Evolutionary conservation across 768 basidiomycete genomes (phyloP).

Genomic region (Termitomyces sp.): DNA sequence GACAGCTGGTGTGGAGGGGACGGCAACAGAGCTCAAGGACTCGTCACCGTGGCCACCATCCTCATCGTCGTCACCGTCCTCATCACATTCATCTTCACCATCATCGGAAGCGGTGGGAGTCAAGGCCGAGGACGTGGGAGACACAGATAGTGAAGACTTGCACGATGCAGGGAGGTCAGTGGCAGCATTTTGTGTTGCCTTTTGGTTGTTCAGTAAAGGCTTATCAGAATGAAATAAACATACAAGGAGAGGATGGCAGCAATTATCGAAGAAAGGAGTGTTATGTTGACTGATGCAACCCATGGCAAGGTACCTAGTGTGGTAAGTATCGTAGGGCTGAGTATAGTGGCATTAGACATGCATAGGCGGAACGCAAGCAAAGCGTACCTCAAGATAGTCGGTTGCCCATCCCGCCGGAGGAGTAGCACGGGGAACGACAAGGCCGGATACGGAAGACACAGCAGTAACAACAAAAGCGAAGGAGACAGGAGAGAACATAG

Average conservation of each 20-base stretch:
- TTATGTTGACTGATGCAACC: slow-evolving; percentile 43
- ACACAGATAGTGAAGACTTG: slow-evolving; percentile 27
- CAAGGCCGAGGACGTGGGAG: slow-evolving; percentile 18
- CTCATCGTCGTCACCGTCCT: slow-evolving; percentile 15
- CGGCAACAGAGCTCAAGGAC: slow-evolving; percentile 8
- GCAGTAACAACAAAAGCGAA: slow-evolving; percentile 37
- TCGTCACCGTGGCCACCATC: slow-evolving; percentile 22
- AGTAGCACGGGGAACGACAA: slow-evolving; percentile 33
- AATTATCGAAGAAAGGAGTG: slow-evolving; percentile 55
- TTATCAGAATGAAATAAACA: slow-evolving; percentile 10
- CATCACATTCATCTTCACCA: slow-evolving; percentile 27
- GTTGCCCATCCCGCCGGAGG: slow-evolving; percentile 40
- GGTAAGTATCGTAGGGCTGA: slow-evolving; percentile 51
- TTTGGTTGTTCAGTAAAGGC: slow-evolving; percentile 2
- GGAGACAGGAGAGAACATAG: slow-evolving; percentile 35
- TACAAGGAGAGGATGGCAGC: slow-evolving; percentile 70
- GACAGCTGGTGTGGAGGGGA: slow-evolving; percentile 13
- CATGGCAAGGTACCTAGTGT: slow-evolving; percentile 56
- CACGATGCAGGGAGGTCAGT: slow-evolving; percentile 48
- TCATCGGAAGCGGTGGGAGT: slow-evolving; percentile 25
- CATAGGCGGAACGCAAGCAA: neutral
- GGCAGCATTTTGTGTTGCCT: slow-evolving; percentile 48
- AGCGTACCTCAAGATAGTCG: slow-evolving; percentile 38
- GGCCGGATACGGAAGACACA: slow-evolving; percentile 33
- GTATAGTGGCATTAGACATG: neutral